phyloP scores from a whole-genome alignment of 495 filamentous ascomycete genomes.

The Darksidea phi region DNA sequence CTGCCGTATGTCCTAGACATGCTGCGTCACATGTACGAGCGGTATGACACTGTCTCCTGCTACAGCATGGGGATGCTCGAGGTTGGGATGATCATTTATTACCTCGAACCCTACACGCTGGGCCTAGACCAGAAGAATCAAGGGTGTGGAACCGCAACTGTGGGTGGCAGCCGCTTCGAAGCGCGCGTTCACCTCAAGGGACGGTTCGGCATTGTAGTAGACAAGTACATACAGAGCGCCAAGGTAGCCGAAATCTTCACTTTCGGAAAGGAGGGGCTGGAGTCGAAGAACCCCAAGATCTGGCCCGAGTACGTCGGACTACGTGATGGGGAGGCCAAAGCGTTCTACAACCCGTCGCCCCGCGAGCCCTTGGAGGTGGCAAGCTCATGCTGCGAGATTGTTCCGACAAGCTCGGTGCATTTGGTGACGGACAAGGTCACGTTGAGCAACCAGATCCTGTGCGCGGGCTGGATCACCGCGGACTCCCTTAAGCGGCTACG shows the following conservation, averaged over 20 bases:
- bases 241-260: conserved; percentile 10
- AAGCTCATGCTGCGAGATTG: background rate
- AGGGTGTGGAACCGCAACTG: background rate
- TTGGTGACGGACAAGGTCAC: background rate
- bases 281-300: background rate
- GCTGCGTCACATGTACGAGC: conserved; percentile 7
- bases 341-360: background rate
- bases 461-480: conserved; percentile 14
- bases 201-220: conserved; percentile 18
- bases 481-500: conserved; percentile 8
- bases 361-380: conserved; percentile 7
- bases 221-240: background rate
- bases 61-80: conserved; percentile 7
- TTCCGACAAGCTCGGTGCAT: background rate
- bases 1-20: conserved; percentile 11
- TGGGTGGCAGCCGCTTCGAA: background rate
- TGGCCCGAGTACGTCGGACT: conserved; percentile 22
- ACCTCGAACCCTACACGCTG: conserved; percentile 4
- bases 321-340: background rate
- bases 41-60: conserved; percentile 4
- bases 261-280: conserved; percentile 1
- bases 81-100: conserved; percentile 18
- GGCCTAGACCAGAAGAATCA: background rate
- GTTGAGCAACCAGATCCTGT: conserved; percentile 12
- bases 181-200: conserved; percentile 8